Percentiles rank a stretch among this genome's conserved stretches.
These are phyloP conservation scores for Fistulinella cinereoalba DNA, from an alignment of 1,284 basidiomycete species.

Conservation along the genomic window DNA sequence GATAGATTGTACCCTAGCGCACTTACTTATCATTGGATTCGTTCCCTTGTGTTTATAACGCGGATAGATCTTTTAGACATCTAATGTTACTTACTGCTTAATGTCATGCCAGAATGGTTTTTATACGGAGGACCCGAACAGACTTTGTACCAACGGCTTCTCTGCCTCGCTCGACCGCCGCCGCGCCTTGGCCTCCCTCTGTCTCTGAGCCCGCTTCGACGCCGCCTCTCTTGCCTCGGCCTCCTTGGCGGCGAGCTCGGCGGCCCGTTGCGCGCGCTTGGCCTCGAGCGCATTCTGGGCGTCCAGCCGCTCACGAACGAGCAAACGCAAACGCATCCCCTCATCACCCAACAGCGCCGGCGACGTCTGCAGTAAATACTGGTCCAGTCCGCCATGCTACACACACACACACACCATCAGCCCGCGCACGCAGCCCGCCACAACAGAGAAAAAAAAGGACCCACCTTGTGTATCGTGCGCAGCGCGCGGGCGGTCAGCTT, in stretches of 20 bases:
- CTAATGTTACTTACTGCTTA: conserved; percentile 9
- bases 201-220: conserved; percentile 8
- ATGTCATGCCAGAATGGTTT: too few species aligned
- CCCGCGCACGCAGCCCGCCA: neutral
- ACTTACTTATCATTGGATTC: neutral
- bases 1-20: conserved; percentile 1
- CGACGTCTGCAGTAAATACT: conserved; percentile 69
- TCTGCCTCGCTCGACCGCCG: conserved; percentile 9
- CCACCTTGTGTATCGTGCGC: conserved; percentile 76
- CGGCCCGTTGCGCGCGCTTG: conserved; percentile 9
- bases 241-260: conserved; percentile 21
- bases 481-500: conserved; percentile 75
- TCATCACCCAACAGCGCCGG: conserved; percentile 59
- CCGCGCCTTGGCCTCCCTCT: conserved; percentile 10
- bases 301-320: neutral
- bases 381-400: conserved; percentile 76
- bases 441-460: conserved; percentile 9
- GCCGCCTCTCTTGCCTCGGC: conserved; percentile 9
- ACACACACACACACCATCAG: neutral
- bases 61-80: neutral
- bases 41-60: neutral
- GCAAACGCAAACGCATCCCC: neutral
- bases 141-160: conserved; percentile 14
- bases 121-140: too few species aligned
- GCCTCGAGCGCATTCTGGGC: conserved; percentile 23